A percentile compares a stretch with the other conserved stretches of the same genome.
Evolutionary conservation across 257 asterid genomes (phyloP).

Genomic region (Paulownia fortunei): DNA sequence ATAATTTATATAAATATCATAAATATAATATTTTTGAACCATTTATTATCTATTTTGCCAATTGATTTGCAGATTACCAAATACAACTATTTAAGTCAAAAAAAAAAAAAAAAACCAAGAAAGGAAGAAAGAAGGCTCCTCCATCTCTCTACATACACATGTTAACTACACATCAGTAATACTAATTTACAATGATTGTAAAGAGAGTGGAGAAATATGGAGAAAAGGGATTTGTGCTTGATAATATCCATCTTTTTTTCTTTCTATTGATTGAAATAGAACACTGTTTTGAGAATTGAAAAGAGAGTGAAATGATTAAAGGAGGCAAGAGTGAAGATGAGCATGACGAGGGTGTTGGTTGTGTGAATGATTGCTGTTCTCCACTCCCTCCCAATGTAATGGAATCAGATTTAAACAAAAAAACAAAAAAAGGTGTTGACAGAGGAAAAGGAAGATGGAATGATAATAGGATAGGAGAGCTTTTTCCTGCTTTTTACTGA

Average conservation of each 20-base stretch:
- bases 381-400: constrained; percentile 39
- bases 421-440: constrained; percentile 1
- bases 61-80: not conserved
- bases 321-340: constrained; percentile 35
- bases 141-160: not conserved
- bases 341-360: constrained; percentile 42
- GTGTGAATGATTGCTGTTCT: constrained; percentile 71
- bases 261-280: not conserved
- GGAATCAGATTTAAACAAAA: not conserved
- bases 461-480: not conserved
- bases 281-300: constrained; percentile 3
- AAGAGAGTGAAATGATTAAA: constrained; percentile 55
- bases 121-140: not conserved
- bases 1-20: too few species aligned
- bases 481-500: constrained; percentile 30
- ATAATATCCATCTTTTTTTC: not conserved
- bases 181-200: constrained; percentile 23
- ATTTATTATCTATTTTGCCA: not conserved
- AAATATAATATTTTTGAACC: not conserved
- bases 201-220: constrained; percentile 24
- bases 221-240: constrained; percentile 1
- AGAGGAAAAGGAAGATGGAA: constrained; percentile 29
- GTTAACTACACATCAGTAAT: not conserved
- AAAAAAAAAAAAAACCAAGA: not conserved
- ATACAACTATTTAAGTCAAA: not conserved